Percentiles rank a stretch among this genome's conserved stretches.
phyloP scores from a whole-genome alignment of 441 rosid species.

The Viola pubescens region DNA sequence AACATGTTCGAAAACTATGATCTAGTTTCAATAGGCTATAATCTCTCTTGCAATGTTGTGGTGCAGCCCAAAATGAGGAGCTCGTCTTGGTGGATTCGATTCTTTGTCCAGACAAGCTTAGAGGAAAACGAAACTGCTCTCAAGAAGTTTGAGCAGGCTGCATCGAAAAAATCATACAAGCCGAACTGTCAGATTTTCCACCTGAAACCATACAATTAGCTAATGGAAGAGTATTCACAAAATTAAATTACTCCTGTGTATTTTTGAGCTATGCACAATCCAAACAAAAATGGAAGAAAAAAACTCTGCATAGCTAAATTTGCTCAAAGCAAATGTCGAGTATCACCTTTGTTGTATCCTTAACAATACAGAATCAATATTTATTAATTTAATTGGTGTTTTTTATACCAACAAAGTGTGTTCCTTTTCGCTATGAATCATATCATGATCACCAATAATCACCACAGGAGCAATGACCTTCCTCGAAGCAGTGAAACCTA shows the following conservation, averaged over 20 bases:
- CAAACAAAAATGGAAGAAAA: constrained; percentile 6
- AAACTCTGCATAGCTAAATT: constrained; percentile 10
- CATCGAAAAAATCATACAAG: constrained; percentile 50
- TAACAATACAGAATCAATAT: constrained; percentile 11
- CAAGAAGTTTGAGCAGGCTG: constrained; percentile 76
- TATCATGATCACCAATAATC: constrained; percentile 57
- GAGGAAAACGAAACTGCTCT: constrained; percentile 72
- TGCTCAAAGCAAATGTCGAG: constrained; percentile 6
- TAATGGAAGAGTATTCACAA: not conserved
- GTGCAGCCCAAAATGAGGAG: constrained; percentile 85
- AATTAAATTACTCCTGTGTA: constrained; percentile 11
- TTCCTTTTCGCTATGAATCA: not conserved
- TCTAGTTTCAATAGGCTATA: not conserved
- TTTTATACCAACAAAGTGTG: too few species aligned
- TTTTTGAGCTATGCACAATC: constrained; percentile 10
- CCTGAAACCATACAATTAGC: constrained; percentile 55
- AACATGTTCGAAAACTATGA: not conserved
- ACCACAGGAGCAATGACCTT: constrained; percentile 65
- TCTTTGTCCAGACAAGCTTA: constrained; percentile 68
- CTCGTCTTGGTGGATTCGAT: constrained; percentile 81
- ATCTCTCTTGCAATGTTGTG: not conserved
- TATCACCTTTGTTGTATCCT: constrained; percentile 7
- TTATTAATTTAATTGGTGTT: constrained; percentile 23
- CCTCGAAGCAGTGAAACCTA: constrained; percentile 69
- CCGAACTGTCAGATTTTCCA: constrained; percentile 83